These are phyloP conservation scores for Oryza officinalis DNA, from an alignment of 176 grass and related monocot genomes.

Conservation along the genomic window DNA sequence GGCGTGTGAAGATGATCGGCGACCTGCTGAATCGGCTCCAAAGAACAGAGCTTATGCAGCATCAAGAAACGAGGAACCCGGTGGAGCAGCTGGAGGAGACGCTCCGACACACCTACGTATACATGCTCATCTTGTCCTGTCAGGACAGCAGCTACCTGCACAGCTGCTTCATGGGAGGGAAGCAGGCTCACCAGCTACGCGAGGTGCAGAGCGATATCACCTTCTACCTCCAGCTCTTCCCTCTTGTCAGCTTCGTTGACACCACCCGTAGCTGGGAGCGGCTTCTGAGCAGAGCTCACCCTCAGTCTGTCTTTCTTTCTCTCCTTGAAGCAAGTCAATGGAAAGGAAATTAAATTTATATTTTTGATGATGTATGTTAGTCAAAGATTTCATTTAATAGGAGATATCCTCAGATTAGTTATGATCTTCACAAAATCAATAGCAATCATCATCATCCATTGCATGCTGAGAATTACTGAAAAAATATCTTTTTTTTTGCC, in stretches of 20 bases:
- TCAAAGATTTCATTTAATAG: no score
- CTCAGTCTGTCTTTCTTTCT: neutral
- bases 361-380: no score
- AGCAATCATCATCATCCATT: no score
- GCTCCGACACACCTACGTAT: constrained; percentile 42
- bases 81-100: constrained; percentile 71
- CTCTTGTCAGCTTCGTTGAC: constrained; percentile 67
- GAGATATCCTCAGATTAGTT: no score
- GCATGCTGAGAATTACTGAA: no score
- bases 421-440: no score
- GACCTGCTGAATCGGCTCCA: constrained; percentile 58
- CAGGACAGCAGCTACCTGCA: constrained; percentile 55
- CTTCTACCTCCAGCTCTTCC: constrained; percentile 71
- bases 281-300: neutral
- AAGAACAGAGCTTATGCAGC: constrained; percentile 59
- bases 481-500: no score
- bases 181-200: constrained; percentile 41
- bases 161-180: constrained; percentile 54
- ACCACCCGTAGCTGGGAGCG: constrained; percentile 45
- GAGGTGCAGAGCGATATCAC: constrained; percentile 74
- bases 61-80: constrained; percentile 65
- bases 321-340: no score
- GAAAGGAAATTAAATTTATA: no score
- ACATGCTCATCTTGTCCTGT: constrained; percentile 60
- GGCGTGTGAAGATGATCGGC: constrained; percentile 57